These are phyloP conservation scores for Tilletia indica DNA, from an alignment of 1,284 basidiomycete species.

Conservation along the genomic window DNA sequence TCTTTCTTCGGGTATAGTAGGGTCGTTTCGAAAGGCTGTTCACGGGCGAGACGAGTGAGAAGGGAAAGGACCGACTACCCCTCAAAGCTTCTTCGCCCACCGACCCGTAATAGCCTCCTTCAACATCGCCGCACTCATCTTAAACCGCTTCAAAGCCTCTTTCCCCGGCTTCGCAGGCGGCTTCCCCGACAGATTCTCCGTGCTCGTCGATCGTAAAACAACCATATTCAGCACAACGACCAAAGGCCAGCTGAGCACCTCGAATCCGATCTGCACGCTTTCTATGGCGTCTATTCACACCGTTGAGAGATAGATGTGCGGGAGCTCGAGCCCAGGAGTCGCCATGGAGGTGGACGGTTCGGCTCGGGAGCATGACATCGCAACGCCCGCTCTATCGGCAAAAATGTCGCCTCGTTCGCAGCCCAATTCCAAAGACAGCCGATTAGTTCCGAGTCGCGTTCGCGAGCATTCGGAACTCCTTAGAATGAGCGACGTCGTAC, in stretches of 20 bases:
- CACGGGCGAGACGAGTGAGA: too few relatives aligned
- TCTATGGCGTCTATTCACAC: background rate
- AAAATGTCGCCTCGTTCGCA: too few relatives aligned
- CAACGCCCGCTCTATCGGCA: too few relatives aligned
- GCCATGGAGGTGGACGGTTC: background rate
- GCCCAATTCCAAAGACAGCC: too few relatives aligned
- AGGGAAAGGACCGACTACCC: too few relatives aligned
- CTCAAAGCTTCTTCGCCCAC: background rate
- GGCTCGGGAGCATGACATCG: background rate
- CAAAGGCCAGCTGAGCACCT: background rate
- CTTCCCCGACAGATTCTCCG: conserved; percentile 11
- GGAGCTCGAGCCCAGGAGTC: conserved; percentile 6
- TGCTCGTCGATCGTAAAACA: background rate
- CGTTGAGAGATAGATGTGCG: background rate
- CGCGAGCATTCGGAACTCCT: too few relatives aligned
- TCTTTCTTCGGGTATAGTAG: too few relatives aligned
- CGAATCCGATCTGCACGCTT: background rate
- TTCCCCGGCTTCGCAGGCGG: background rate
- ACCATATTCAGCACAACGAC: background rate
- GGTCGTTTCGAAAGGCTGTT: too few relatives aligned
- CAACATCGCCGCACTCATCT: background rate
- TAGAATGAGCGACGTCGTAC: too few relatives aligned
- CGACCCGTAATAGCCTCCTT: conserved; percentile 8
- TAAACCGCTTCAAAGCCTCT: background rate
- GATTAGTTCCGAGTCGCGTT: too few relatives aligned